Evolutionary conservation across 2,329 filamentous ascomycete species (phyloP), one percentile per base, ranked within the genome.

Genomic region (Didymella glomerata): DNA sequence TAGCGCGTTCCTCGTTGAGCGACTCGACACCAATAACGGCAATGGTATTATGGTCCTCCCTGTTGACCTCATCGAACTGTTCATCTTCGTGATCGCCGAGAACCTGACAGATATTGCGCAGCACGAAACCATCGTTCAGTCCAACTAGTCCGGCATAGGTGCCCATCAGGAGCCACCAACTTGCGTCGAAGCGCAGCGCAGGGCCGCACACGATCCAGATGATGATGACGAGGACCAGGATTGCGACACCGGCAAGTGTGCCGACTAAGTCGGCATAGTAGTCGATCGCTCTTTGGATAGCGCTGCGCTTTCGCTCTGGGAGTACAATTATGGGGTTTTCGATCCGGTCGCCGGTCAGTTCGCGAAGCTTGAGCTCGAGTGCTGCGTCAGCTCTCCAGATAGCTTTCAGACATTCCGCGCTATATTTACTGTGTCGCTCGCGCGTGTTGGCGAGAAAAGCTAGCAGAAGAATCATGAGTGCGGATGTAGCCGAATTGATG

Each of bases 201-300:
- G 54, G 54, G 32, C 54, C 54, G 36, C 48, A 48, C 2, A 16
- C 42, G 2, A 52, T 34, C 48, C 54, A 57, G 18, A 47, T 38
- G 18, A 52, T 18, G 34, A 57, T 24, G 5, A 57, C 42, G 9
- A 57, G 9, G 7, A 57, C 27, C 9, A 57, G 54, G 14, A 57
- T 52, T 10, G 34, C 54, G 2, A 52, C 34, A n/a, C 54, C 54
- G 3, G 48, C 48, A 10, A 57, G 54, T n/a, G 54, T 57, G 20
- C 54, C 54, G 0, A 57, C 54, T 14, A 57, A n/a, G 27, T 57
- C 54, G 14, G 54, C 54, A 14, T 57, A 57, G 25, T 52, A 52
- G 13, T 52, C 54, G 20, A 57, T 57, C 3, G n/a, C 48, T 3
- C 54, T 48, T 48, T 57, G 54, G 9, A 57, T 14, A 2, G 10